Base-by-base conservation (phyloP, 768 basidiomycete genomes). In the Sporobolomyces roseus region DNA sequence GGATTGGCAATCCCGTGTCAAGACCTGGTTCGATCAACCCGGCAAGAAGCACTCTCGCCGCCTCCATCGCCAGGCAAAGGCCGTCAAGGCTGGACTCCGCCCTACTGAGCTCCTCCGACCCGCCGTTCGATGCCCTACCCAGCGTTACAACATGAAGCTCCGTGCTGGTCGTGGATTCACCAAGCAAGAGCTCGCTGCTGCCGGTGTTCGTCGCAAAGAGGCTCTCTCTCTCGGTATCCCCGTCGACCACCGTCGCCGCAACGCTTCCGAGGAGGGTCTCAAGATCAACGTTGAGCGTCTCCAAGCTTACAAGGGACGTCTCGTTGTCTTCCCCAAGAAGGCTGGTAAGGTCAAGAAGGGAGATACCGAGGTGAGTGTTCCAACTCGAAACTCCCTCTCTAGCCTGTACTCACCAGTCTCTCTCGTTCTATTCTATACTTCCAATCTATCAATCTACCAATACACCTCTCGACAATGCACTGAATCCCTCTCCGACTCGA, bases 1-100 rank as follows among this genome's bases (percentile, higher is more conserved):
- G 87, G 93, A 98, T 80, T 98, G 93, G 93, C 94, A 98, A 81
- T 64, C 76, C 62, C 76, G 77, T 74, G 92, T 94, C 76, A 88
- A 88, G 81, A 94, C 91, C 78, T 93, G 93, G 93, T 98, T 98
- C 80, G 90, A 98, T 84, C 96, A 99, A 82, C 92, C 96, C 65
- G 94, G 93, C 55, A 89, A 90, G 79, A 98, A 98, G 83, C 89
- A 93, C 80, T 89, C 91, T 80, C 85, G 96, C 79, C 89, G 96
- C 79, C 87, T 83, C 53, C 91, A 93, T 50, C 90, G 96, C 81
- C 88, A 91, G 81, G 82, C 83, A 75, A 98, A 96, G 83, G 91
- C 92, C 65, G 85, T 91, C 52, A 80, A 86, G 69, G 88, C 96
- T 65, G 96, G 96, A 75, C 90, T 92, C 73, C 90, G 76, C 52